Evolutionary conservation across 176 grass and related monocot genomes (phyloP).

Genomic region (Zea mays): DNA sequence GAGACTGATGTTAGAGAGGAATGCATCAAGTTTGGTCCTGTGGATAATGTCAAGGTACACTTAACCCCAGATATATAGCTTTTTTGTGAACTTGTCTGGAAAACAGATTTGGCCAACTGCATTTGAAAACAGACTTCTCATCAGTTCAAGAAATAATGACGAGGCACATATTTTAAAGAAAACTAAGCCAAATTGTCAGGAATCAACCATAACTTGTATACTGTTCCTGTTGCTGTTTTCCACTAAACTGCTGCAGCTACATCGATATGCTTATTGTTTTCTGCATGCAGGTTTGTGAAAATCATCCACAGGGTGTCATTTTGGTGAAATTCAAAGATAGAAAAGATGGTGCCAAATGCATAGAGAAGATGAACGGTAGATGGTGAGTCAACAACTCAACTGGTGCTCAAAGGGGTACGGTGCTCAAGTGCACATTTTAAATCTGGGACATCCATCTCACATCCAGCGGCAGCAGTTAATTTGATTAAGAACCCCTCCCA

Average conservation of each 20-base stretch:
- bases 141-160: not conserved
- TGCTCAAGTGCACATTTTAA: no score
- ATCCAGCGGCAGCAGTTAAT: no score
- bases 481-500: no score
- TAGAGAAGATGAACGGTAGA: slow-evolving; percentile 55
- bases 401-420: no score
- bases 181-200: not conserved
- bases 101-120: not conserved
- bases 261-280: slow-evolving; percentile 27
- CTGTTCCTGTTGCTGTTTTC: slow-evolving; percentile 16
- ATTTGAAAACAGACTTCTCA: not conserved
- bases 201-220: not conserved
- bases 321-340: slow-evolving; percentile 96
- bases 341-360: slow-evolving; percentile 80
- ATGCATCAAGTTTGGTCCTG: slow-evolving; percentile 66
- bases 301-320: slow-evolving; percentile 93
- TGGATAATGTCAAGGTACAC: slow-evolving; percentile 77
- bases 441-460: no score
- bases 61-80: not conserved
- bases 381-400: slow-evolving; percentile 60
- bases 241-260: not conserved
- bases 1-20: slow-evolving; percentile 87
- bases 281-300: slow-evolving; percentile 79
- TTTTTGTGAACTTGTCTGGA: not conserved
- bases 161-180: slow-evolving; percentile 6